A percentile compares a stretch with the other conserved stretches of the same genome.
Evolutionary conservation across 75 land plant species (phyloP).

Genomic region (Cunninghamia lanceolata): DNA sequence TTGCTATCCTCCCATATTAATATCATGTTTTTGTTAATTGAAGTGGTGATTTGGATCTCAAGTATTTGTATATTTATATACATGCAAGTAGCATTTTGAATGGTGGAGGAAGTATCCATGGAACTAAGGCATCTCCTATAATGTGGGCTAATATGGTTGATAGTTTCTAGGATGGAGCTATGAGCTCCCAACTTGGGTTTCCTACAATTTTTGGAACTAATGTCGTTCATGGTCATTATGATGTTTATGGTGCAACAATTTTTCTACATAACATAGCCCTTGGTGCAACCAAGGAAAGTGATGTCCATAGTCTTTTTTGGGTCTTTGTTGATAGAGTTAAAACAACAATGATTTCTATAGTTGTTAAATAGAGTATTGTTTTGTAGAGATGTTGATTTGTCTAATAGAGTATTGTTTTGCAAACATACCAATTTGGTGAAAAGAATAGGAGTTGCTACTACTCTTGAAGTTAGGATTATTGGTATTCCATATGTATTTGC

Average conservation of each 20-base stretch:
- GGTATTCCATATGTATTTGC: constrained; percentile 66
- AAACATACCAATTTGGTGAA: constrained; percentile 55
- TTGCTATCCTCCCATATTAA: neutral
- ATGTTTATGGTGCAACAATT: constrained; percentile 56
- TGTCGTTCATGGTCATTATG: constrained; percentile 60
- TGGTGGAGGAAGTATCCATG: constrained; percentile 79
- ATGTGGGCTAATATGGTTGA: constrained; percentile 48
- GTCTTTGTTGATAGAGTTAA: neutral
- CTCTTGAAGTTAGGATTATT: constrained; percentile 63
- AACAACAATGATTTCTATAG: neutral
- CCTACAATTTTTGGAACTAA: constrained; percentile 57
- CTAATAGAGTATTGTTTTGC: neutral
- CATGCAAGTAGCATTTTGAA: constrained; percentile 79
- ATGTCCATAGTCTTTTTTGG: neutral
- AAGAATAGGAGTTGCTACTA: constrained; percentile 63
- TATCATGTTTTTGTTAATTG: neutral
- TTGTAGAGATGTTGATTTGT: neutral
- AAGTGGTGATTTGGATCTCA: neutral
- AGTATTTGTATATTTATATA: neutral
- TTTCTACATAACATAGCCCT: constrained; percentile 60
- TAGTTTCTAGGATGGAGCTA: constrained; percentile 29
- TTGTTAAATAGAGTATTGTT: too few relatives aligned
- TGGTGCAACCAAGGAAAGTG: constrained; percentile 39
- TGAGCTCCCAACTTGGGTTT: constrained; percentile 38
- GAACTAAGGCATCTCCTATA: constrained; percentile 34